Evolutionary conservation across 2,329 filamentous ascomycete species (phyloP).

Genomic region (Cytospora leucostoma): DNA sequence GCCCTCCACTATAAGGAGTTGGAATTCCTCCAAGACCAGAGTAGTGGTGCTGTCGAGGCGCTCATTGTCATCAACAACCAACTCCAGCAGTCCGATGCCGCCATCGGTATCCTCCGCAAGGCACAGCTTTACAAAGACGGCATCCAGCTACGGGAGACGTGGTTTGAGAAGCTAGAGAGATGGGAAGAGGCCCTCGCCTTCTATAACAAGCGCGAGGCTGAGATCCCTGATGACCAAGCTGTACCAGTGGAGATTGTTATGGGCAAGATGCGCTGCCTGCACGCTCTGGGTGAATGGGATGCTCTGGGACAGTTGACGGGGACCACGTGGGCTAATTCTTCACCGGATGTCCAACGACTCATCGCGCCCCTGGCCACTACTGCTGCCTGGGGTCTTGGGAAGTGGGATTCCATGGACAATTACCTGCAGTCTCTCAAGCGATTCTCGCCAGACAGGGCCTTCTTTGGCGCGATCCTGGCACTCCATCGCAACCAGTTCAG

Average conservation of each 20-base stretch:
- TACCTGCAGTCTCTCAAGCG: constrained; percentile 96
- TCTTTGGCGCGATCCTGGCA: constrained; percentile 94
- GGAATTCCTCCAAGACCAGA: constrained; percentile 97
- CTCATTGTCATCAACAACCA: constrained; percentile 99
- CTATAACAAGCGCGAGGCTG: constrained; percentile 81
- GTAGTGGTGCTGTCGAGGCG: constrained; percentile 91
- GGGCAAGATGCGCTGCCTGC: constrained; percentile 98
- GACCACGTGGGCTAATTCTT: constrained; percentile 90
- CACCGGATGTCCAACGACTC: constrained; percentile 80
- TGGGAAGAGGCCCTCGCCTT: constrained; percentile 97
- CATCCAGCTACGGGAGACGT: constrained; percentile 94
- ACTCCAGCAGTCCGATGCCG: constrained; percentile 95
- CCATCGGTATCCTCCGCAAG: constrained; percentile 95
- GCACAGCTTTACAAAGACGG: constrained; percentile 92
- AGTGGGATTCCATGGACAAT: constrained; percentile 98
- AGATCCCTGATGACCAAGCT: constrained; percentile 58
- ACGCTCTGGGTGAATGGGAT: constrained; percentile 97
- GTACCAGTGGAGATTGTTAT: constrained; percentile 91
- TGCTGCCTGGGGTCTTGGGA: constrained; percentile 92
- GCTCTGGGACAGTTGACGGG: constrained; percentile 84
- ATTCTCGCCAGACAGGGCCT: constrained; percentile 89
- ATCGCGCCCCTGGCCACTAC: constrained; percentile 94
- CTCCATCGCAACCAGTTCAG: constrained; percentile 95
- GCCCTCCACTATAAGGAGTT: constrained; percentile 98
- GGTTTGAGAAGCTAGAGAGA: constrained; percentile 97